Conservation (phyloP, 2,329 filamentous ascomycete species). For the Monilinia aucupariae region DNA sequence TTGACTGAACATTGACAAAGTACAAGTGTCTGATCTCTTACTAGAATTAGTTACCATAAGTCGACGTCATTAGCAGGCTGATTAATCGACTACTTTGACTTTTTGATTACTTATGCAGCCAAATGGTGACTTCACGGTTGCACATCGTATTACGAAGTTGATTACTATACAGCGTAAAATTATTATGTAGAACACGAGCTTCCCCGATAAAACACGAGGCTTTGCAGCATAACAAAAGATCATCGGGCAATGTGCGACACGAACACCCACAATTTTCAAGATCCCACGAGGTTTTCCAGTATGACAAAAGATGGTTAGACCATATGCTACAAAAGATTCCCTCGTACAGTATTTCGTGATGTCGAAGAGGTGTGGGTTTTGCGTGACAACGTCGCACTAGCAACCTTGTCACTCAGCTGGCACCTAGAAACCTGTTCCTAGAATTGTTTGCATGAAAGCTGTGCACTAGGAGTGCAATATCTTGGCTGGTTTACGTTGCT, state of each 20-base stretch:
- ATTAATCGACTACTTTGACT: background rate
- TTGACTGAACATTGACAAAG: background rate
- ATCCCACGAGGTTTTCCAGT: background rate
- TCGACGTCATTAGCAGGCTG: background rate
- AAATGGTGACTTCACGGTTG: background rate
- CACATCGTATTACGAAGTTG: background rate
- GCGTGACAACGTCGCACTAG: background rate
- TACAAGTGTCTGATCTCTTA: background rate
- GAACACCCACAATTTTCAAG: background rate
- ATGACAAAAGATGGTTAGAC: background rate
- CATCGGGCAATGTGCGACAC: background rate
- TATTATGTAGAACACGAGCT: background rate
- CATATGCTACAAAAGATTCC: background rate
- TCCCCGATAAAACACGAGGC: background rate
- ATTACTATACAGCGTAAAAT: background rate
- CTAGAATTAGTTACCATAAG: background rate
- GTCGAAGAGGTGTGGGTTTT: background rate
- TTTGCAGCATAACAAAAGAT: background rate
- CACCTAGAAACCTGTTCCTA: background rate
- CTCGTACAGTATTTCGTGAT: background rate
- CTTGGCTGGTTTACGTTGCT: background rate
- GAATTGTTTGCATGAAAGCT: background rate
- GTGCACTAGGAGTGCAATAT: background rate
- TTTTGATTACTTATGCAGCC: background rate
- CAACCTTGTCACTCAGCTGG: background rate